A percentile compares a stretch with the other conserved stretches of the same genome.
phyloP scores from a whole-genome alignment of 1,284 basidiomycete genomes.

The Fomitopsis betulina region DNA sequence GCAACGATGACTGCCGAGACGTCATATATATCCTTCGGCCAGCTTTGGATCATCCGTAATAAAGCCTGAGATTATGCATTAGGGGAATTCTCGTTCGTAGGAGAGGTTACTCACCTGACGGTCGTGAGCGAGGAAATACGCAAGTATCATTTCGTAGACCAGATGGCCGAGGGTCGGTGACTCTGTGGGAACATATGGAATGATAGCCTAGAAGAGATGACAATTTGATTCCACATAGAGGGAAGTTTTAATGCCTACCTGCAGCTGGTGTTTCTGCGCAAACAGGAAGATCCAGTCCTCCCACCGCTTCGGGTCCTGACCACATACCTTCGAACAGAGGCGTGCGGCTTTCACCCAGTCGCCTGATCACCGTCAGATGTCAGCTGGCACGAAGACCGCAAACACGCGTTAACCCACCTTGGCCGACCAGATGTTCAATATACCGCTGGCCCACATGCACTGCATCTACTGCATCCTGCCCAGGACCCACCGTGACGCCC shows the following conservation, averaged over 20 bases:
- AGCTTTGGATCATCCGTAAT: constrained; percentile 75
- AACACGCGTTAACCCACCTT: constrained; percentile 46
- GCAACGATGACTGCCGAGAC: constrained; percentile 83
- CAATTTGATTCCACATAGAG: not conserved
- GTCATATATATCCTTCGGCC: constrained; percentile 93
- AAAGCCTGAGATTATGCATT: constrained; percentile 47
- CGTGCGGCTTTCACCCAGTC: constrained; percentile 82
- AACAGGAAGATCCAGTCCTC: constrained; percentile 95
- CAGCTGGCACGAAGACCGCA: not conserved
- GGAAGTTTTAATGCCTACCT: constrained; percentile 40
- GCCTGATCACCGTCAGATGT: constrained; percentile 36
- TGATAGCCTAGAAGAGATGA: constrained; percentile 57
- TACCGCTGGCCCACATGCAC: constrained; percentile 81
- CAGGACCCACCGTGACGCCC: constrained; percentile 23
- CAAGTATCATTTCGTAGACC: constrained; percentile 95
- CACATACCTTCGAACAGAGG: constrained; percentile 86
- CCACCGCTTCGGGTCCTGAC: constrained; percentile 79
- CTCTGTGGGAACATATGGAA: constrained; percentile 85
- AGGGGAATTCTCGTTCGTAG: not conserved
- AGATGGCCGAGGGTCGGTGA: constrained; percentile 77
- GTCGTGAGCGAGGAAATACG: constrained; percentile 81
- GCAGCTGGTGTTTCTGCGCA: constrained; percentile 77
- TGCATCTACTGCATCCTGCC: constrained; percentile 50
- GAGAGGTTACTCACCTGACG: constrained; percentile 47
- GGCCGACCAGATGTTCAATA: constrained; percentile 72